phyloP scores from a whole-genome alignment of 1,284 basidiomycete species.

The Hortiboletus rubellus region DNA sequence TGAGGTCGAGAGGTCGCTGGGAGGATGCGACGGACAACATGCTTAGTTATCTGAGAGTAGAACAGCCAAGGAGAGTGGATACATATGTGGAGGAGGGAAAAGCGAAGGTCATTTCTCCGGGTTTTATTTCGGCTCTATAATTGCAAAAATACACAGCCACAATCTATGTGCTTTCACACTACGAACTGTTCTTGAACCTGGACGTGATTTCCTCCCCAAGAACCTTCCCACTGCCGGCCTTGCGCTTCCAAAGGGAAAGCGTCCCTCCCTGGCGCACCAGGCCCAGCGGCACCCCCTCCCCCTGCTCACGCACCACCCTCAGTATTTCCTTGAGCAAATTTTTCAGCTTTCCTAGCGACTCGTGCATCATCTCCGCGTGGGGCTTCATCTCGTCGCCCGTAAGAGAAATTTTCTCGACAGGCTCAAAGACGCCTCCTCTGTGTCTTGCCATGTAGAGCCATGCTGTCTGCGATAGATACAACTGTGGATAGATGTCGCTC shows the following conservation, averaged over 20 bases:
- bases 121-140: not conserved
- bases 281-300: constrained; percentile 29
- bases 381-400: constrained; percentile 25
- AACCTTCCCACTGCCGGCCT: constrained; percentile 24
- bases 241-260: constrained; percentile 27
- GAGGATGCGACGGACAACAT: constrained; percentile 11
- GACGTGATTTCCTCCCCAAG: constrained; percentile 21
- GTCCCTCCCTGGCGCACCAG: constrained; percentile 25
- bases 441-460: constrained; percentile 40
- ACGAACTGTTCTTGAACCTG: constrained; percentile 5
- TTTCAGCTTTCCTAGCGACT: constrained; percentile 29
- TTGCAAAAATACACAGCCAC: constrained; percentile 14
- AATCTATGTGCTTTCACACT: too few relatives aligned
- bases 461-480: constrained; percentile 43
- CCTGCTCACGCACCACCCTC: constrained; percentile 27
- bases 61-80: constrained; percentile 1
- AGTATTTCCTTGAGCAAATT: constrained; percentile 25
- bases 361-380: constrained; percentile 23
- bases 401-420: constrained; percentile 31
- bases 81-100: not conserved
- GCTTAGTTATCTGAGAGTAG: not conserved
- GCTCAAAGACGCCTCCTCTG: constrained; percentile 32
- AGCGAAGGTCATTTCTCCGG: not conserved
- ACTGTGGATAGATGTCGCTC: constrained; percentile 42
- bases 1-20: constrained; percentile 56